phyloP scores from a whole-genome alignment of 2,329 filamentous ascomycete species.

The Stachybotrys elegans region DNA sequence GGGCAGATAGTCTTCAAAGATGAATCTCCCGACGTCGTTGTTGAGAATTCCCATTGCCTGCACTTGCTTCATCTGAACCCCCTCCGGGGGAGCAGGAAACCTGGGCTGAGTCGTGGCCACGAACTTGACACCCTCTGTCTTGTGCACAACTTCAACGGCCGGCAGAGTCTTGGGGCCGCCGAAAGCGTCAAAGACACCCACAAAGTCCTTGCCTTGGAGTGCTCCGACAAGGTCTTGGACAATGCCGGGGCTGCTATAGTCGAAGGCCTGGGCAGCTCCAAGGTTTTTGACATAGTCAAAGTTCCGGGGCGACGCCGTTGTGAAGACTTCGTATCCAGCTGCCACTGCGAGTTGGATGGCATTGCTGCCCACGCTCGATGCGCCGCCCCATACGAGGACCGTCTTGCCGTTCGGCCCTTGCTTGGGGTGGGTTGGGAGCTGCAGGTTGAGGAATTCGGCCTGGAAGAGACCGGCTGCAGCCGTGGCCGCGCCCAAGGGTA shows the following conservation, averaged over 20 bases:
- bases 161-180: background rate
- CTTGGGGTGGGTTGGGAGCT: conserved; percentile 21
- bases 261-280: conserved; percentile 36
- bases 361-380: conserved; percentile 37
- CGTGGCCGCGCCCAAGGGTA: conserved; percentile 5
- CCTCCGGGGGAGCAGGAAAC: background rate
- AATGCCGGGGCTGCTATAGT: conserved; percentile 24
- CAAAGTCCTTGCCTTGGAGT: background rate
- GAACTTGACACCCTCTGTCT: conserved; percentile 1
- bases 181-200: conserved; percentile 8
- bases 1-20: conserved; percentile 20
- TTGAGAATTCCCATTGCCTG: background rate
- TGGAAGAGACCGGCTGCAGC: conserved; percentile 5
- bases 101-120: background rate
- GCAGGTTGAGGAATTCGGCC: conserved; percentile 4
- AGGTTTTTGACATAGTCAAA: conserved; percentile 32
- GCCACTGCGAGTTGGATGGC: conserved; percentile 37
- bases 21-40: conserved; percentile 15
- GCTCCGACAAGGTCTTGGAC: conserved; percentile 9
- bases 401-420: conserved; percentile 1
- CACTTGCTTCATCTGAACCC: background rate
- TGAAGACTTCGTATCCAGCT: conserved; percentile 37
- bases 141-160: conserved; percentile 1
- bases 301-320: conserved; percentile 35
- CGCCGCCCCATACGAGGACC: conserved; percentile 38